Evolutionary conservation across 768 basidiomycete genomes (phyloP), one percentile per base, ranked within the genome.

Genomic region (Mycena galopus): DNA sequence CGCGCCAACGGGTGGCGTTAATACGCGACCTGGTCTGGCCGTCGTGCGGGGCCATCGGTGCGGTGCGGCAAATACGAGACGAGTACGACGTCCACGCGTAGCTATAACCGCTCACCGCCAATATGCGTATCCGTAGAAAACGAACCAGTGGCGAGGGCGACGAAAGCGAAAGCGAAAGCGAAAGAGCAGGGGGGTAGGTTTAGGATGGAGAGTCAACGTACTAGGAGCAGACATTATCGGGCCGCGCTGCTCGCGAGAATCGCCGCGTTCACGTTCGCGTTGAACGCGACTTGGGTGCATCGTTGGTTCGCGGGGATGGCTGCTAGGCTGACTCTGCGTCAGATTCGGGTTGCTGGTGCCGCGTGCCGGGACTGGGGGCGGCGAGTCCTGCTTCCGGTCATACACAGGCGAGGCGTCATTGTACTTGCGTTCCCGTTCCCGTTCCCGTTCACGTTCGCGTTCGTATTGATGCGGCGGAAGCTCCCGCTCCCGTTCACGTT

Each of bases 141-240:
- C 23, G n/a, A 57, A 62, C 71, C 58, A 72, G 67, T 65, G 73
- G 67, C 73, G 73, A 65, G 58, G 67, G 65, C 66, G 67, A 29
- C 62, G 59, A 39, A 39, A 16, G 14, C 11, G 39, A n/a, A 50
- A 53, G 35, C 62, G 59, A 39, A 39, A 16, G 14, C 11, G 39
- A n/a, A 50, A 53, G 35, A 35, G 50, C 50, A 27, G 62, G 29
- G 14, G 32, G 29, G 39, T 17, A 58, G 73, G 68, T 27, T 63
- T 55, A 64, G 68, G 73, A 72, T 65, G 60, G 69, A 75, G 69
- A 65, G 67, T 72, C 56, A 75, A 75, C 74, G 74, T 75, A 75
- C 74, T 75, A 60, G 74, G 74, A 75, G 74, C 71, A 72, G 71
- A 50, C 71, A 67, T 37, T 25, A 69, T 65, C 27, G 72, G 42